Base-by-base conservation (phyloP, 2,329 filamentous ascomycete genomes). In the Xylariaceae sp. region DNA sequence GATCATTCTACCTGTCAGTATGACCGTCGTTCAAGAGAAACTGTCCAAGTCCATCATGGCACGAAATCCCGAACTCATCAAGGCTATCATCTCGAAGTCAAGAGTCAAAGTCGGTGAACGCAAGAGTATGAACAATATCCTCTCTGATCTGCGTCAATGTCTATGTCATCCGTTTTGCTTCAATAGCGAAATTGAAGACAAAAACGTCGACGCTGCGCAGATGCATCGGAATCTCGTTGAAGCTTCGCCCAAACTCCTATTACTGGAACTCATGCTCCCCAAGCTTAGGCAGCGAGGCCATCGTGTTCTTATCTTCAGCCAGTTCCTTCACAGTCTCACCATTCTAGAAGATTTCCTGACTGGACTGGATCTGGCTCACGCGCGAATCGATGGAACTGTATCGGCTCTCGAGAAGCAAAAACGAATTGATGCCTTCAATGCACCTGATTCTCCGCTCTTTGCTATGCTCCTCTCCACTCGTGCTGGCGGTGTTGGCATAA, bases 161-260 rank as follows among this genome's bases (percentile, higher is more conserved):
- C 80, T 99, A 1, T 97, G 93, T 65, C 95, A 99, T 73, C 94
- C 95, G 0, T 99, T 97, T 71, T 86, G 97, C 53, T 99, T 97
- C 78, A 97, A 87, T 68, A 81, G 85, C 47, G 87, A 89, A 18
- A 94, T 99, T 59, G 95, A 99, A 74, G 94, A 99, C 73, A 85
- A 85, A 52, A 83, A 82, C 0, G 78, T 86, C 1, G 65, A 60
- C 15, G 80, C 87, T 1, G 77, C 77, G 5, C 78, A 86, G 2
- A 82, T 89, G 48, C 86, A 92, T 69, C 85, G 86, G 30, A 96
- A 96, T 68, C 80, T 99, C 2, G 84, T 99, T 1, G 92, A 96
- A 68, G 95, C 95, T 0, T 95, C 92, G 4, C 85, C 90, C 0
- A 99, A 99, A 73, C 82, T 99, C 4, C 82, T 93, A 60, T 77